Evolutionary conservation across 2,329 filamentous ascomycete genomes (phyloP), one percentile per base, ranked within the genome.

Genomic region (Hypomyces perniciosus): DNA sequence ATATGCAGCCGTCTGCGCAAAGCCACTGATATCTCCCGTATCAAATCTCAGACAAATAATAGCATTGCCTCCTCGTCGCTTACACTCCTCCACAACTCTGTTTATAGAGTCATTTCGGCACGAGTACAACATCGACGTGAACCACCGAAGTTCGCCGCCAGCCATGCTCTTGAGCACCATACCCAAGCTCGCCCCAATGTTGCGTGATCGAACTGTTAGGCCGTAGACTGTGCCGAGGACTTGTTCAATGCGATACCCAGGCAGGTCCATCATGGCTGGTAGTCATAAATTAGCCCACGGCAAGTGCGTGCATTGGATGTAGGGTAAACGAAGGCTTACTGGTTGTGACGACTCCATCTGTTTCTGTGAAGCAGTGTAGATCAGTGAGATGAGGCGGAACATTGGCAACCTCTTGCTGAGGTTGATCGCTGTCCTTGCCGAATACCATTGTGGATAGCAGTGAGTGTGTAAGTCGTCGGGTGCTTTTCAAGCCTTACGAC

Each of bases 11-110:
- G 79, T 76, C 65, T 83, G 79, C 2, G 77, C 76, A 58, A 78
- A 83, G 2, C 74, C 73, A 29, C 72, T 75, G 56, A 81, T 65
- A 53, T 79, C 78, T 4, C 73, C 73, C 2, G 76, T 71, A 59
- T 84, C 80, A 58, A 83, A 83, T 40, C 79, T 71, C 55, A 83
- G 65, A 46, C 75, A 77, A 56, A 84, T 77, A 56, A 83, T 67
- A 26, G 80, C 80, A 61, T 84, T 84, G 6, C 80, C 80, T 2
- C 80, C 79, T 34, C 79, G 72, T 51, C 65, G 65, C 68, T 81
- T 77, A 48, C 77, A 77, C 65, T 83, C 80, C 20, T 74, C 69
- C 5, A 83, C 78, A 35, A 79, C 62, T 26, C 79, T 72, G 47
- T 70, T 68, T 58, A 81, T 74, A n/a, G 79, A 78, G 53, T 81